Evolutionary conservation across 1,284 basidiomycete genomes (phyloP).

Genomic region (Phaffia rhodozyma): DNA sequence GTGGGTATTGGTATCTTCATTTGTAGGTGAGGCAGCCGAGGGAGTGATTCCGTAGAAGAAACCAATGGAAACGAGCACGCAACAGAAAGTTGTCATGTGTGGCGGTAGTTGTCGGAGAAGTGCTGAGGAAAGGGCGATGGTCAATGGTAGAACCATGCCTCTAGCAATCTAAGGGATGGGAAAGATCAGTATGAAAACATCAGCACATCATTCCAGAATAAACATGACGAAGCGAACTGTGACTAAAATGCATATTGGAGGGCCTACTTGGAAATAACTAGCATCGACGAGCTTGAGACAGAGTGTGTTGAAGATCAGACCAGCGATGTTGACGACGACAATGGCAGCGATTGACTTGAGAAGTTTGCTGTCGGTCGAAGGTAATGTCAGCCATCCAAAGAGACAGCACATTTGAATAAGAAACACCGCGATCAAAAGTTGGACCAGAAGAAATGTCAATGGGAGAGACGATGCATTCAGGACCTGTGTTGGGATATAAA

Average conservation of each 20-base stretch:
- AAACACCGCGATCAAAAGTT: constrained; percentile 54
- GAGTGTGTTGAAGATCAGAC: constrained; percentile 62
- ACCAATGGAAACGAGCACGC: constrained; percentile 25
- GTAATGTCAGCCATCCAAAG: constrained; percentile 18
- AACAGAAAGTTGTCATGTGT: constrained; percentile 20
- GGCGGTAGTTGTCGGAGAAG: constrained; percentile 20
- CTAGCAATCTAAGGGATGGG: constrained; percentile 51
- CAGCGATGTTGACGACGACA: constrained; percentile 48
- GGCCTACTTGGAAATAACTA: constrained; percentile 55
- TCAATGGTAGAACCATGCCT: constrained; percentile 63
- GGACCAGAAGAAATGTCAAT: constrained; percentile 54
- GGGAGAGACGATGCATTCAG: constrained; percentile 54
- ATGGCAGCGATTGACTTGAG: constrained; percentile 24
- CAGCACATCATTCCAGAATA: too few species aligned
- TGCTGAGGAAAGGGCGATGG: constrained; percentile 30
- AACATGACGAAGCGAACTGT: too few species aligned
- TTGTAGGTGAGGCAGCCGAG: constrained; percentile 20
- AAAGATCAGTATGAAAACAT: neutral
- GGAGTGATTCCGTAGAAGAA: constrained; percentile 25
- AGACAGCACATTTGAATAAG: constrained; percentile 30
- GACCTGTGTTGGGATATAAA: neutral
- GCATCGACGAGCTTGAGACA: constrained; percentile 63
- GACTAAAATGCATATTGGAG: too few species aligned
- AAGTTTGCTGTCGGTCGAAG: constrained; percentile 17
- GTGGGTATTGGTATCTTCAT: constrained; percentile 8